A percentile compares a stretch with the other conserved stretches of the same genome.
Conservation (phyloP, 805 yeast species). For the Saturnispora mendoncae region DNA sequence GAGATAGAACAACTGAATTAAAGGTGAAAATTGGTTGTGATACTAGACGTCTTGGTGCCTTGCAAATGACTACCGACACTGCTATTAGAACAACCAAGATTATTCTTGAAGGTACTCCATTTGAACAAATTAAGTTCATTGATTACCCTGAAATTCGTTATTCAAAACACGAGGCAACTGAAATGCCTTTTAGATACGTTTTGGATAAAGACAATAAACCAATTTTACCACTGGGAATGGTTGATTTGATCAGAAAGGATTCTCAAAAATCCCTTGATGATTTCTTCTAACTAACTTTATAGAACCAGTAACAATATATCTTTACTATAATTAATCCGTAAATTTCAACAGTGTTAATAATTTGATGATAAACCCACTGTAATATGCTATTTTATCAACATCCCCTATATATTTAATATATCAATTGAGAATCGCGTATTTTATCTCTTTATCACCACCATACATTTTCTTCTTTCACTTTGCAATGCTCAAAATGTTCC, state of each 20-base stretch:
- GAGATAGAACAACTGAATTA: constrained; percentile 89
- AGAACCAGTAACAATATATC: not conserved
- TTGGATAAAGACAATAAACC: constrained; percentile 58
- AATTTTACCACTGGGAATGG: constrained; percentile 87
- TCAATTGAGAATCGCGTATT: not conserved
- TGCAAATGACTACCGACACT: constrained; percentile 97
- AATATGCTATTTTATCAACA: not conserved
- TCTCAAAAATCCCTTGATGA: constrained; percentile 78
- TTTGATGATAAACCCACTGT: not conserved
- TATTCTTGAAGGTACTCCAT: constrained; percentile 52
- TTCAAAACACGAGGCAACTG: constrained; percentile 83
- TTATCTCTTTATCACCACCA: not conserved
- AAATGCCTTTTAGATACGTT: constrained; percentile 95
- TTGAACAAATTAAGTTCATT: constrained; percentile 72
- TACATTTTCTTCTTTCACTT: not conserved
- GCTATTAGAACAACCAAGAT: constrained; percentile 87
- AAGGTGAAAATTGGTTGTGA: constrained; percentile 71
- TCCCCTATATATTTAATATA: not conserved
- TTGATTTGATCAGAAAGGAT: constrained; percentile 74
- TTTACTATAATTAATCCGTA: not conserved
- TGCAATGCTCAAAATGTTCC: not conserved
- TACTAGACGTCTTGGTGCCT: constrained; percentile 77
- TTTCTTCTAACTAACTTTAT: constrained; percentile 30
- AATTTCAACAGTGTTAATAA: not conserved
- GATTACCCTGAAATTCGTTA: constrained; percentile 93